These are phyloP conservation scores for Nymphaea colorata DNA, from an alignment of 164 flowering plant species.

Conservation along the genomic window DNA sequence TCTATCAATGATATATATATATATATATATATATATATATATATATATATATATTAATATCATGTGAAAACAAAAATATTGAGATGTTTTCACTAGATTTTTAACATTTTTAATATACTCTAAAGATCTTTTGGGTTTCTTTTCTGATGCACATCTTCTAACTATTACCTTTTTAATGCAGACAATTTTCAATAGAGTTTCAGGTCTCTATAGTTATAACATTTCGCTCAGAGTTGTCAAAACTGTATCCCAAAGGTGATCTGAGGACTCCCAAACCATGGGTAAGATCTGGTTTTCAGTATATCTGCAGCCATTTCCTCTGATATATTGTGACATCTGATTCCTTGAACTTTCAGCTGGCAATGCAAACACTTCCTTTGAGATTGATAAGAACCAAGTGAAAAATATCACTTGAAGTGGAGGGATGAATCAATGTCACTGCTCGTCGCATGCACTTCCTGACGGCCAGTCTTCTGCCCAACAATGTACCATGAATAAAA, in stretches of 20 bases:
- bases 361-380: constrained; percentile 69
- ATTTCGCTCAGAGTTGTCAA: constrained; percentile 63
- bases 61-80: too few species aligned
- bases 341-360: constrained; percentile 35
- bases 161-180: constrained; percentile 16
- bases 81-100: too few species aligned
- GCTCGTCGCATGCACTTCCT: too few species aligned
- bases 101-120: too few species aligned
- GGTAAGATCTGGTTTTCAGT: constrained; percentile 34
- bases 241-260: constrained; percentile 52
- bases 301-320: not conserved
- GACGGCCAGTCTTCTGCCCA: too few species aligned
- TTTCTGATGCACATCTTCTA: not conserved
- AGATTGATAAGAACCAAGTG: constrained; percentile 44
- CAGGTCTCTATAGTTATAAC: constrained; percentile 53
- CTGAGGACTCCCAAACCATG: constrained; percentile 65
- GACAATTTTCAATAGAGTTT: constrained; percentile 83
- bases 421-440: too few species aligned
- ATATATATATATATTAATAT: too few species aligned
- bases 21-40: too few species aligned
- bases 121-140: not conserved
- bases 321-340: not conserved
- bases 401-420: constrained; percentile 1
- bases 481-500: too few species aligned
- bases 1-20: too few species aligned